Evolutionary conservation across 495 filamentous ascomycete genomes (phyloP), one percentile per base, ranked within the genome.

Genomic region (Xylaria grammica): DNA sequence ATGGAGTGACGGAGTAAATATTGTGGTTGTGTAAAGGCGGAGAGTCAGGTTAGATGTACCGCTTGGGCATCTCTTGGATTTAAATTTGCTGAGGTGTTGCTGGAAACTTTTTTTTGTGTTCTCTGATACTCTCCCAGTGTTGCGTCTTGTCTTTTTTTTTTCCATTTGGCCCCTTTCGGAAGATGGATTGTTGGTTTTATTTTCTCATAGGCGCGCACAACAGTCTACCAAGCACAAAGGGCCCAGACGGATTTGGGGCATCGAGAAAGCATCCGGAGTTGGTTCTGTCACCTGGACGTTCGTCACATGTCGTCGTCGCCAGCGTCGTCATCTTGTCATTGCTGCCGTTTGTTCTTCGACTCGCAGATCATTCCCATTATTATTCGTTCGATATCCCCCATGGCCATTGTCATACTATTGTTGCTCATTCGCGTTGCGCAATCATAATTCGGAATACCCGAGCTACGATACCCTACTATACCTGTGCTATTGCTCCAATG

Each of bases 191-290:
- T 67, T 69, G 66, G 60, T 62, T 72, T 67, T 64, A 57, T 56
- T 73, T 49, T 67, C 62, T 66, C 65, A 61, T 71, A 61, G 67
- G 58, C 70, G 64, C 55, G 36, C 68, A 70, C 66, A 61, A 69
- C 68, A 44, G 61, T 67, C 59, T 71, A 73, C 63, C 66, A 74
- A 69, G 65, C 63, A 65, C 65, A 66, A 65, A 51, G 62, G 67
- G 38, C 65, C 63, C 50, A 63, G 57, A 68, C 66, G 62, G 52
- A 32, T 52, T 66, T 64, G 61, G 67, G 63, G 62, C 60, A 71
- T 59, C 61, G 64, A 62, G 53, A 50, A 67, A 48, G 64, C 64
- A 63, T 67, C 59, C 62, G 59, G 57, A 60, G 48, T 67, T 66
- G 63, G 67, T 68, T 52, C 67, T 68, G 61, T 59, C 48, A 69